These are phyloP conservation scores for Cladophialophora psammophila DNA, from an alignment of 2,329 filamentous ascomycete species.

Conservation along the genomic window DNA sequence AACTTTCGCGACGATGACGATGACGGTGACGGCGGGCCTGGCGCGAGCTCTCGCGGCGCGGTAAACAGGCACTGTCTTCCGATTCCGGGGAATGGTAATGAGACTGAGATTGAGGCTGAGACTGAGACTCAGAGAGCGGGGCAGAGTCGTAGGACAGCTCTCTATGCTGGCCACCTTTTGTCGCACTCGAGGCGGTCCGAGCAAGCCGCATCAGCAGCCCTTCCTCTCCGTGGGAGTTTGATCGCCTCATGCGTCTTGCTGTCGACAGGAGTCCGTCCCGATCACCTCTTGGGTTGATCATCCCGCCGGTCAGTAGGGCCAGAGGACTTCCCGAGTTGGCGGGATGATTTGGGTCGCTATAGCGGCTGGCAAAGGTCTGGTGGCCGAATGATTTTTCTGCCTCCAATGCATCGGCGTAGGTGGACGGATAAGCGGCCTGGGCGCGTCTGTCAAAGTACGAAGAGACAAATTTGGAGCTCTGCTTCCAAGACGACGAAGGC, in stretches of 20 bases:
- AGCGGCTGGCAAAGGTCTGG: conserved; percentile 41
- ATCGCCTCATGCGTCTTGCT: neutral
- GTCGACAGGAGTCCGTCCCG: neutral
- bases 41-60: neutral
- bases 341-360: conserved; percentile 59
- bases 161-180: neutral
- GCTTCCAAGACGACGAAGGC: neutral
- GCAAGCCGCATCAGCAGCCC: neutral
- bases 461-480: neutral
- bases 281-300: conserved; percentile 40
- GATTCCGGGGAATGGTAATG: neutral
- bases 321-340: conserved; percentile 58
- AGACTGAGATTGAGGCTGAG: neutral
- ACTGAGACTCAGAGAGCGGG: neutral
- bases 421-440: neutral
- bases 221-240: neutral
- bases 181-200: neutral
- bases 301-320: conserved; percentile 56
- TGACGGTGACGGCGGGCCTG: neutral
- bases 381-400: neutral
- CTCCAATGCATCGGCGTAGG: neutral
- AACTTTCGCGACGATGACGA: neutral
- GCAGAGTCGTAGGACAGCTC: neutral
- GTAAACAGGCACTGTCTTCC: neutral
- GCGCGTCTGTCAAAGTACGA: conserved; percentile 7